Evolutionary conservation across 2,329 filamentous ascomycete genomes (phyloP).

Genomic region (Nothopassalora personata): DNA sequence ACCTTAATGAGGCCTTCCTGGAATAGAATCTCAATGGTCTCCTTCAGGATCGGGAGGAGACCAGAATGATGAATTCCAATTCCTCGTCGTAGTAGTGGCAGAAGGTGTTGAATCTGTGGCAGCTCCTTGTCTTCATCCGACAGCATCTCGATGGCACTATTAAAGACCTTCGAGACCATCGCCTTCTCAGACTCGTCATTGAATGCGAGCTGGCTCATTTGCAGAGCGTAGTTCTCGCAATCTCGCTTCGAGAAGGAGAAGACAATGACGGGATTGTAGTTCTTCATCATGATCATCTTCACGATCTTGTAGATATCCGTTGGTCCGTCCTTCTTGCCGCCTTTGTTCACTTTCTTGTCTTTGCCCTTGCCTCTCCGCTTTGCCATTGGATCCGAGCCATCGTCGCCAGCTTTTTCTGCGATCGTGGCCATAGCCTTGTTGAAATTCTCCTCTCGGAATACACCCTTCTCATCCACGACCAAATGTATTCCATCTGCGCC

Average conservation of each 20-base stretch:
- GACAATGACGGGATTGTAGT: constrained; percentile 95
- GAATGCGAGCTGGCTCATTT: constrained; percentile 82
- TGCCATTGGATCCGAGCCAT: constrained; percentile 71
- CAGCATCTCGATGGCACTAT: constrained; percentile 84
- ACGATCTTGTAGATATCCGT: constrained; percentile 96
- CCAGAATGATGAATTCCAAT: constrained; percentile 98
- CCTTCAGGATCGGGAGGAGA: constrained; percentile 89
- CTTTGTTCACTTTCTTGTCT: constrained; percentile 87
- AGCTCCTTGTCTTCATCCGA: constrained; percentile 86
- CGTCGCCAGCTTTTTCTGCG: constrained; percentile 78
- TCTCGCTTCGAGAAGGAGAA: constrained; percentile 99
- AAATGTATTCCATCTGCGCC: constrained; percentile 90
- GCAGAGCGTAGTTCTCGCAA: constrained; percentile 82
- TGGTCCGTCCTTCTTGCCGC: constrained; percentile 62
- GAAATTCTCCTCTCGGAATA: constrained; percentile 96
- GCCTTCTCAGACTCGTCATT: constrained; percentile 94
- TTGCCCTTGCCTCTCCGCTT: constrained; percentile 83
- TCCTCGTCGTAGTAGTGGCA: constrained; percentile 81
- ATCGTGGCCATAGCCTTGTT: constrained; percentile 91
- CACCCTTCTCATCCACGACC: constrained; percentile 92
- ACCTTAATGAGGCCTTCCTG: constrained; percentile 98
- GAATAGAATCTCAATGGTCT: constrained; percentile 98
- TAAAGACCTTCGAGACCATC: constrained; percentile 91
- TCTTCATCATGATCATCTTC: constrained; percentile 97
- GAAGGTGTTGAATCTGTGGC: constrained; percentile 83